phyloP scores from a whole-genome alignment of 2,329 filamentous ascomycete species.

The Colletotrichum scovillei region DNA sequence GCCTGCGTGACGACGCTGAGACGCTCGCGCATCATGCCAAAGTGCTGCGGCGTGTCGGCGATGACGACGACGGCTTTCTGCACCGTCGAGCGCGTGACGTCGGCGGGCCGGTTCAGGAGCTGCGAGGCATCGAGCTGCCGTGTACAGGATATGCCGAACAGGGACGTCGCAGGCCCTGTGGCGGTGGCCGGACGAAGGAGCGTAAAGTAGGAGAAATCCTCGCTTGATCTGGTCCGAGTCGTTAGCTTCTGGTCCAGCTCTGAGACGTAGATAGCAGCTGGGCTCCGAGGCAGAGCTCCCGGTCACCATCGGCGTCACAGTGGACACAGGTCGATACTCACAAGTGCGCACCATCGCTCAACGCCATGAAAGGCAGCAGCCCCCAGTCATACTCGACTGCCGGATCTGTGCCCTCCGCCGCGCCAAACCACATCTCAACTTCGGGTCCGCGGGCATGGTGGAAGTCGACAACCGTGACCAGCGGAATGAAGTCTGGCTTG shows the following conservation, averaged over 20 bases:
- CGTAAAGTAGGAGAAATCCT: slow-evolving; percentile 99
- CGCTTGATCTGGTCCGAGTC: slow-evolving; percentile 73
- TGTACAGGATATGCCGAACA: slow-evolving; percentile 97
- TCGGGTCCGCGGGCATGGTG: slow-evolving; percentile 91
- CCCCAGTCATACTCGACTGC: slow-evolving; percentile 89
- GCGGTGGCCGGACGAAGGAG: slow-evolving; percentile 74
- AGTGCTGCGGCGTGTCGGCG: slow-evolving; percentile 88
- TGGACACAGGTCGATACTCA: slow-evolving; percentile 58
- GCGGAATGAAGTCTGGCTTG: slow-evolving; percentile 65
- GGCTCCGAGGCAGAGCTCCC: background rate
- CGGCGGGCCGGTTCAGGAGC: slow-evolving; percentile 81
- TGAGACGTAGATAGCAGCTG: background rate
- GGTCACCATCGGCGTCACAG: slow-evolving; percentile 2
- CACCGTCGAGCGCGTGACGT: slow-evolving; percentile 96
- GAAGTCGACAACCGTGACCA: slow-evolving; percentile 85
- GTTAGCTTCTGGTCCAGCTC: slow-evolving; percentile 10
- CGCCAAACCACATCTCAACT: slow-evolving; percentile 91
- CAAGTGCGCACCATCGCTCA: slow-evolving; percentile 96
- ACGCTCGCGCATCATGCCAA: slow-evolving; percentile 91
- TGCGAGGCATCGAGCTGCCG: slow-evolving; percentile 86
- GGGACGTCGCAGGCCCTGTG: slow-evolving; percentile 74
- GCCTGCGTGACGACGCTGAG: slow-evolving; percentile 91
- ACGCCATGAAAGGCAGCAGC: slow-evolving; percentile 93
- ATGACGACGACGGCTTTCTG: slow-evolving; percentile 98
- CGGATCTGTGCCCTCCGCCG: slow-evolving; percentile 79